Base-by-base conservation (phyloP, 2,329 filamentous ascomycete species). In the Dactylonectria estremocensis region DNA sequence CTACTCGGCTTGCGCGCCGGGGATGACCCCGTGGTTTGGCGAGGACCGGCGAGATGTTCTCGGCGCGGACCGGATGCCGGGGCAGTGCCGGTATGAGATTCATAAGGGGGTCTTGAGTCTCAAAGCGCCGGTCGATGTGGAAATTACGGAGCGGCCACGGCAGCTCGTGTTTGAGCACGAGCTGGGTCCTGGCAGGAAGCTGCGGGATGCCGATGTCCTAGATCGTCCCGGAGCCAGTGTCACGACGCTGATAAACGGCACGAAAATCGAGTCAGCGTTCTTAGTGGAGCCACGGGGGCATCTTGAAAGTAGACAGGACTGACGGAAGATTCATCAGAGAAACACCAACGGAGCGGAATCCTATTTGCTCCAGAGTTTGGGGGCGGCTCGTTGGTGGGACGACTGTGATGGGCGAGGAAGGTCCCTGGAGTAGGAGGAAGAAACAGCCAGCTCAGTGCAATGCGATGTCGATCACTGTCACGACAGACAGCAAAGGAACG, bases 41-140 rank as follows among this genome's bases (percentile, higher is more conserved):
- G 74, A 76, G 43, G 74, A 76, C 59, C 64, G 74, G 9, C 50
- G 74, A 28, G 74, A 76, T 24, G 74, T 75, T 14, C 71, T 76
- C 33, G 72, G 74, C 9, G 70, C 74, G 28, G 74, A 75, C 45
- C 71, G 71, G n/a, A 76, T 76, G 74, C 74, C 74, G n/a, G 74
- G 72, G 2, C 74, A 76, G 66, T 65, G 53, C 20, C 70, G 74
- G 2, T 72, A 65, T 59, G 74, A 76, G 60, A 61, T 66, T 28
- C 74, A 76, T 50, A 73, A 66, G 52, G 20, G 18, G 5, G 18
- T 50, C 3, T 58, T 67, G 9, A 61, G 67, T 8, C 54, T 31
- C 13, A 53, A 68, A 31, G 35, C 20, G 18, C 52, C 28, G 18
- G 45, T 68, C 10, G 31, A 56, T 4, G 14, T 40, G 4, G 48